These are phyloP conservation scores for Claviceps purpurea DNA, from an alignment of 2,329 filamentous ascomycete genomes.

Conservation along the genomic window DNA sequence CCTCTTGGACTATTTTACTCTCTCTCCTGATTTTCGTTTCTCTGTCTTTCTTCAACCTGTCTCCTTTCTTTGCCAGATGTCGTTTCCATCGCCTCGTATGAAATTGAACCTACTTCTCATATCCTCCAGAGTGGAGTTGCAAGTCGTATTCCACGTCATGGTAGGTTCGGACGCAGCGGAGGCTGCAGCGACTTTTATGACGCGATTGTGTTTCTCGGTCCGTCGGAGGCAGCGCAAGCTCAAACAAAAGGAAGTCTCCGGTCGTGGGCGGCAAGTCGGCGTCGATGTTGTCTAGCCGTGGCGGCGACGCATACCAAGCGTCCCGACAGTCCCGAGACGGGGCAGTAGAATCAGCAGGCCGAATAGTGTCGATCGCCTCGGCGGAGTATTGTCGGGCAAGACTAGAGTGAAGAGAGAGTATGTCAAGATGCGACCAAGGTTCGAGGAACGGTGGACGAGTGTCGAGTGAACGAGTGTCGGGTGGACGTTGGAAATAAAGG, in stretches of 20 bases:
- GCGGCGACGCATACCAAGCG: not conserved
- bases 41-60: not conserved
- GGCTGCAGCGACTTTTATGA: not conserved
- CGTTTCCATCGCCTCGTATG: not conserved
- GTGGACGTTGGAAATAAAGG: not conserved
- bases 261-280: not conserved
- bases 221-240: not conserved
- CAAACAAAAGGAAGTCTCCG: not conserved
- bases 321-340: not conserved
- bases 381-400: not conserved
- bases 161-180: not conserved
- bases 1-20: not conserved
- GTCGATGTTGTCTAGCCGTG: not conserved
- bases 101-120: constrained; percentile 24
- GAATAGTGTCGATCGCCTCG: not conserved
- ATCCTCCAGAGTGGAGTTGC: constrained; percentile 30
- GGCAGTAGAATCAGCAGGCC: not conserved
- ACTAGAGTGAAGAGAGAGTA: not conserved
- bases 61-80: not conserved
- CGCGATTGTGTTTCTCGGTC: not conserved
- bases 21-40: not conserved
- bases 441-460: not conserved
- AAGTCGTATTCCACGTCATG: constrained; percentile 23
- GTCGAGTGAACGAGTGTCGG: too few relatives aligned
- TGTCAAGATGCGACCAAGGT: not conserved